Percentiles rank a stretch among this genome's conserved stretches.
Evolutionary conservation across 257 asterid species (phyloP).

Genomic region (Petrea volubilis): DNA sequence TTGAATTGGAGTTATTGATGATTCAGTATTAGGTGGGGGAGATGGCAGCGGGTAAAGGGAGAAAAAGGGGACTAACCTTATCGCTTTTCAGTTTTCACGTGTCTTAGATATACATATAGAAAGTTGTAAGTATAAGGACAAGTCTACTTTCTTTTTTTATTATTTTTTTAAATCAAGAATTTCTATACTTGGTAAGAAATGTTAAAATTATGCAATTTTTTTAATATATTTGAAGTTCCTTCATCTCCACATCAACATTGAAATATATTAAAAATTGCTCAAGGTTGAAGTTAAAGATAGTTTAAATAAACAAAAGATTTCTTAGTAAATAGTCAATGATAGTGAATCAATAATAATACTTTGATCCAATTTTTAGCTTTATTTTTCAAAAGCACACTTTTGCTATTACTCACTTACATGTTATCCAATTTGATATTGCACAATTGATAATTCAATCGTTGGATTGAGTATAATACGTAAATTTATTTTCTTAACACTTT

Average conservation of each 20-base stretch:
- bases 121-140: neutral
- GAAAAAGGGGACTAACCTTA: constrained; percentile 33
- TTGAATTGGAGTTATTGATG: neutral
- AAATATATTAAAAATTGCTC: neutral
- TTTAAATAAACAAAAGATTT: neutral
- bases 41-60: neutral
- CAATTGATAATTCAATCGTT: too few species aligned
- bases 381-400: neutral
- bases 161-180: too few species aligned
- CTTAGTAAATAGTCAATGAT: neutral
- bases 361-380: neutral
- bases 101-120: neutral
- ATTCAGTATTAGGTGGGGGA: neutral
- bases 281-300: neutral
- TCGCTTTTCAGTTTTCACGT: constrained; percentile 48
- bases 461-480: too few species aligned
- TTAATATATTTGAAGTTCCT: neutral
- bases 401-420: too few species aligned
- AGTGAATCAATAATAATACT: neutral
- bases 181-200: neutral
- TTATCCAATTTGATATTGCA: too few species aligned
- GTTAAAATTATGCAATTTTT: neutral
- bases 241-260: neutral
- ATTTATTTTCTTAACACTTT: too few species aligned
- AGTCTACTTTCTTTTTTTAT: too few species aligned